These are phyloP conservation scores for Colletotrichum sp. DNA, from an alignment of 2,329 filamentous ascomycete genomes.

Conservation along the genomic window DNA sequence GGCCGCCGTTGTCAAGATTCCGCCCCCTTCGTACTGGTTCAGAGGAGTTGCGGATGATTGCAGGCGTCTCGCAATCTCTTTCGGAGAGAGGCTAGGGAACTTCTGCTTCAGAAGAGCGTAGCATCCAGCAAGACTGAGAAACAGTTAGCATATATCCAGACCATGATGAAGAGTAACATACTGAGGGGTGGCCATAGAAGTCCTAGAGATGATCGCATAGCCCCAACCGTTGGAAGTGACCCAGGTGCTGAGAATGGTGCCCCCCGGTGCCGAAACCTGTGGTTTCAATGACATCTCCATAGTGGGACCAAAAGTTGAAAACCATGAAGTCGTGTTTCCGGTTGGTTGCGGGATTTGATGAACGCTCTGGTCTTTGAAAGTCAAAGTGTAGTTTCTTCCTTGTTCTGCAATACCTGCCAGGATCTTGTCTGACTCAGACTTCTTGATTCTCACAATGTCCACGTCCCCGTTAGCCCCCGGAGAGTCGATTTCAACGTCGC, in stretches of 20 bases:
- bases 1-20: background rate
- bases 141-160: background rate
- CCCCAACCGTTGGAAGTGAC: slow-evolving; percentile 12
- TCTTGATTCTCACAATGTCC: slow-evolving; percentile 1
- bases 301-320: slow-evolving; percentile 7
- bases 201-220: slow-evolving; percentile 14
- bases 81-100: background rate
- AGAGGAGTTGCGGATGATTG: slow-evolving; percentile 5
- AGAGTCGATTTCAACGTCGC: background rate
- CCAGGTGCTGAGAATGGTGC: slow-evolving; percentile 13
- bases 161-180: background rate
- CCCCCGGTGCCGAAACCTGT: slow-evolving; percentile 8
- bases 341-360: slow-evolving; percentile 10
- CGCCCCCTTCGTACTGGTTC: background rate
- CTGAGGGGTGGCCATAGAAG: slow-evolving; percentile 14
- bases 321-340: background rate
- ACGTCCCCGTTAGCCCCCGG: background rate
- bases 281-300: slow-evolving; percentile 16
- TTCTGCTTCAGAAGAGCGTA: slow-evolving; percentile 10
- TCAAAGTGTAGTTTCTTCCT: slow-evolving; percentile 7
- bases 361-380: background rate
- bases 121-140: background rate
- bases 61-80: background rate
- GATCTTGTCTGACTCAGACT: slow-evolving; percentile 3
- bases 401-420: background rate